Evolutionary conservation across 1,284 basidiomycete species (phyloP).

Genomic region (Puccinia horiana): DNA sequence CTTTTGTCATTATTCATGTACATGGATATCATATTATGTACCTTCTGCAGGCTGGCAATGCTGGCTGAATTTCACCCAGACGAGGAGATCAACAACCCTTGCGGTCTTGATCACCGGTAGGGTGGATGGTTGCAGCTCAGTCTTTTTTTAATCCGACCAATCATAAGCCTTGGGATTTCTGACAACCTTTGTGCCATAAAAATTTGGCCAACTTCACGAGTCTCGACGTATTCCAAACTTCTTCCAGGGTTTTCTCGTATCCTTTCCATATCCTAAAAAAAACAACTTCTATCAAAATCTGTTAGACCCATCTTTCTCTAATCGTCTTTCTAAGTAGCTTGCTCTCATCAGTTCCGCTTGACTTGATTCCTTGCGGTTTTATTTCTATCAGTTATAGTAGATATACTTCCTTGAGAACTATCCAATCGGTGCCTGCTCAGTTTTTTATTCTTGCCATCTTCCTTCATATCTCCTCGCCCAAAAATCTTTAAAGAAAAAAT

Average conservation of each 20-base stretch:
- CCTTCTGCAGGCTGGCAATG: background rate
- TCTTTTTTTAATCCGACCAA: background rate
- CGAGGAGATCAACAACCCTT: conserved; percentile 15
- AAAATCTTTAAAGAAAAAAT: no score
- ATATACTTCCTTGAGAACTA: background rate
- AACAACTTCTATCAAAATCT: background rate
- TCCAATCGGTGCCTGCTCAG: background rate
- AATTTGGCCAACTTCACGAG: no score
- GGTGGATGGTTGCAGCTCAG: background rate
- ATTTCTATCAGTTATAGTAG: background rate
- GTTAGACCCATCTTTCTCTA: background rate
- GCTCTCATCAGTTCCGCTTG: background rate
- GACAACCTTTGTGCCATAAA: background rate
- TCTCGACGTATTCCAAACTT: background rate
- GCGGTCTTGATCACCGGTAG: conserved; percentile 19
- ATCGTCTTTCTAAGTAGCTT: background rate
- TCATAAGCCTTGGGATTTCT: background rate
- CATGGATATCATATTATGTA: background rate
- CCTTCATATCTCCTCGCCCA: background rate
- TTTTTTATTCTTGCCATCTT: background rate
- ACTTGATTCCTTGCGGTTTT: background rate
- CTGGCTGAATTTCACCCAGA: background rate
- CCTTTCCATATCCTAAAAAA: background rate
- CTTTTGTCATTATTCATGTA: no score
- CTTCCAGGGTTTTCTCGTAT: background rate